These are phyloP conservation scores for Abelmoschus esculentus DNA, from an alignment of 345 rosid species.

Conservation along the genomic window DNA sequence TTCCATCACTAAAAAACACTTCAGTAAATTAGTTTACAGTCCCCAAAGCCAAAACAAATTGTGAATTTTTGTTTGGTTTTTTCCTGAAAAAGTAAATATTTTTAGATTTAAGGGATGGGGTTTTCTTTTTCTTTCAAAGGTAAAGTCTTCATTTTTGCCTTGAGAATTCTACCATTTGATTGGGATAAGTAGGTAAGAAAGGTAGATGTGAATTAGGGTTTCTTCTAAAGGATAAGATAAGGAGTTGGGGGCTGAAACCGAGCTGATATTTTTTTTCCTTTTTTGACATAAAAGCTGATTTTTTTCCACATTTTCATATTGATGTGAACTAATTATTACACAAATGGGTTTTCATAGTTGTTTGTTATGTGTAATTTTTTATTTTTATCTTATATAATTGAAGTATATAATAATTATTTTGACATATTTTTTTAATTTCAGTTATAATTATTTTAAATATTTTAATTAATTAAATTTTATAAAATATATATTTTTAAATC, in stretches of 20 bases:
- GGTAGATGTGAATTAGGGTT: constrained; percentile 26
- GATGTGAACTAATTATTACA: too few species aligned
- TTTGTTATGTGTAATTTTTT: too few species aligned
- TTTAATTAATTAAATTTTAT: too few species aligned
- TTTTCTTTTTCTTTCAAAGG: not conserved
- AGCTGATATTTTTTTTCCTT: constrained; percentile 11
- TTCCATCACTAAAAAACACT: constrained; percentile 24
- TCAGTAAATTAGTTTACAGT: constrained; percentile 20
- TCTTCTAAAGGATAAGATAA: constrained; percentile 5
- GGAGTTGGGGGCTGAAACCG: constrained; percentile 12
- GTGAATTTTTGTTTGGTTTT: constrained; percentile 14
- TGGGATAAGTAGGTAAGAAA: constrained; percentile 15
- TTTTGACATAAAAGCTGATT: too few species aligned
- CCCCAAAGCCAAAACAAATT: constrained; percentile 9
- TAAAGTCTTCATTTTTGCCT: not conserved
- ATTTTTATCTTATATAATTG: too few species aligned
- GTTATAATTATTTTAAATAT: too few species aligned
- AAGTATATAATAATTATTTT: too few species aligned
- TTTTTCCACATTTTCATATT: not conserved
- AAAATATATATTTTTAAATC: too few species aligned
- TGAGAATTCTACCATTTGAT: constrained; percentile 1
- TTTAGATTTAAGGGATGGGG: constrained; percentile 11
- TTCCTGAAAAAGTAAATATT: not conserved
- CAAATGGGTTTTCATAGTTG: too few species aligned
- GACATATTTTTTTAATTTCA: too few species aligned